Percentiles rank a stretch among this genome's conserved stretches.
These are phyloP conservation scores for Ogataea pignaliae DNA, from an alignment of 805 yeast genomes.

Conservation along the genomic window DNA sequence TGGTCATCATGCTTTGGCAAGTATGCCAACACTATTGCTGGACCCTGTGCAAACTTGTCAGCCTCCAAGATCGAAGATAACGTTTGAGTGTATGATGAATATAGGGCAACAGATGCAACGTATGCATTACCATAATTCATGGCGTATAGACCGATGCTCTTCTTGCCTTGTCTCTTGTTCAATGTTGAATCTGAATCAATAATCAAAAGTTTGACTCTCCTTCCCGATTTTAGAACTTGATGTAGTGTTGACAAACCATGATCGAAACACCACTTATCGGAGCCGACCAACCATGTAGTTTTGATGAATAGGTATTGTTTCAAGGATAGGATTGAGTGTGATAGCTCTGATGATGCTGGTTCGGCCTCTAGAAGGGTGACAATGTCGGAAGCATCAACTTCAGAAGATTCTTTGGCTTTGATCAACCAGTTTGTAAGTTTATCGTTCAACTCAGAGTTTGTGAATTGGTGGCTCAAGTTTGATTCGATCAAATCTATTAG, in stretches of 20 bases:
- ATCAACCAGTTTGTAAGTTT: slow-evolving; percentile 69
- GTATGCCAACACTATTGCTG: slow-evolving; percentile 86
- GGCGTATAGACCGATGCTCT: slow-evolving; percentile 90
- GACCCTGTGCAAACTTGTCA: slow-evolving; percentile 73
- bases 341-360: slow-evolving; percentile 24
- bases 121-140: slow-evolving; percentile 88
- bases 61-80: slow-evolving; percentile 88
- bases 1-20: slow-evolving; percentile 77
- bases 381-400: slow-evolving; percentile 26
- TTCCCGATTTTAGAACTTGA: slow-evolving; percentile 61
- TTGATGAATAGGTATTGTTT: slow-evolving; percentile 42
- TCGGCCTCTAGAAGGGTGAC: slow-evolving; percentile 36
- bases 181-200: slow-evolving; percentile 80
- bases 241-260: slow-evolving; percentile 90
- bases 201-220: slow-evolving; percentile 77
- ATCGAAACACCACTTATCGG: slow-evolving; percentile 95
- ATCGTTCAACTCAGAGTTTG: slow-evolving; percentile 47
- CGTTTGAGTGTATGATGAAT: slow-evolving; percentile 90
- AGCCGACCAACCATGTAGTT: slow-evolving; percentile 82
- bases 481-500: slow-evolving; percentile 43
- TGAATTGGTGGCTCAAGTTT: slow-evolving; percentile 37
- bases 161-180: slow-evolving; percentile 56
- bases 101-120: slow-evolving; percentile 92
- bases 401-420: slow-evolving; percentile 36
- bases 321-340: slow-evolving; percentile 37